phyloP scores from a whole-genome alignment of 805 yeast species.

The Lipomyces mesembrius region DNA sequence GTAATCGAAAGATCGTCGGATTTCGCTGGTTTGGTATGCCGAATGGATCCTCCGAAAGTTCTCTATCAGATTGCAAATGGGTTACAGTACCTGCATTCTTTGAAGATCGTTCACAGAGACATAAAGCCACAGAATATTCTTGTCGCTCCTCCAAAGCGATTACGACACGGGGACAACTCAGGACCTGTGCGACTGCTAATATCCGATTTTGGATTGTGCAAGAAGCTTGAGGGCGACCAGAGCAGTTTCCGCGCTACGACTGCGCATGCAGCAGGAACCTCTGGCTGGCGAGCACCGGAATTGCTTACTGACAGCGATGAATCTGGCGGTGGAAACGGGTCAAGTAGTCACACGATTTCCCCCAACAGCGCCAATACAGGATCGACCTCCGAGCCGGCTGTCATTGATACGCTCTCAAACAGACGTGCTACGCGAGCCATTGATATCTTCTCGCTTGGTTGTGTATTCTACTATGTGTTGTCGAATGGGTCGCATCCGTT shows the following conservation, averaged over 20 bases:
- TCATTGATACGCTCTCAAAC: constrained; percentile 49
- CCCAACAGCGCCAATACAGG: constrained; percentile 21
- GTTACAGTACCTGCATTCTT: constrained; percentile 79
- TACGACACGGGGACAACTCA: constrained; percentile 19
- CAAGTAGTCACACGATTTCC: constrained; percentile 14
- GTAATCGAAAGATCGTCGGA: constrained; percentile 61
- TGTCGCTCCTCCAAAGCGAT: constrained; percentile 68
- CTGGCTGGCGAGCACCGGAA: constrained; percentile 99
- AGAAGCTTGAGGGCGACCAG: constrained; percentile 87
- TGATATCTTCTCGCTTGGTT: constrained; percentile 92
- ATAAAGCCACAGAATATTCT: constrained; percentile 92
- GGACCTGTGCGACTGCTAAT: constrained; percentile 71
- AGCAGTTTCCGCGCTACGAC: constrained; percentile 92
- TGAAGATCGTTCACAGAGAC: constrained; percentile 93
- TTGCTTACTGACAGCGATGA: constrained; percentile 52
- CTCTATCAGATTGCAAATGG: constrained; percentile 83
- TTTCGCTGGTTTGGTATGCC: constrained; percentile 48
- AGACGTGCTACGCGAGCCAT: constrained; percentile 83
- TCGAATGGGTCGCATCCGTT: constrained; percentile 89
- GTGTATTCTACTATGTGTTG: constrained; percentile 86
- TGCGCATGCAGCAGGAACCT: constrained; percentile 92
- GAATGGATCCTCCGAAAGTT: constrained; percentile 58
- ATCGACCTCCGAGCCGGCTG: constrained; percentile 45
- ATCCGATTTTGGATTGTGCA: constrained; percentile 95
- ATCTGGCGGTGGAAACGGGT: neutral